These are phyloP conservation scores for Boechera divaricarpa DNA, from an alignment of 345 rosid genomes.

Conservation along the genomic window DNA sequence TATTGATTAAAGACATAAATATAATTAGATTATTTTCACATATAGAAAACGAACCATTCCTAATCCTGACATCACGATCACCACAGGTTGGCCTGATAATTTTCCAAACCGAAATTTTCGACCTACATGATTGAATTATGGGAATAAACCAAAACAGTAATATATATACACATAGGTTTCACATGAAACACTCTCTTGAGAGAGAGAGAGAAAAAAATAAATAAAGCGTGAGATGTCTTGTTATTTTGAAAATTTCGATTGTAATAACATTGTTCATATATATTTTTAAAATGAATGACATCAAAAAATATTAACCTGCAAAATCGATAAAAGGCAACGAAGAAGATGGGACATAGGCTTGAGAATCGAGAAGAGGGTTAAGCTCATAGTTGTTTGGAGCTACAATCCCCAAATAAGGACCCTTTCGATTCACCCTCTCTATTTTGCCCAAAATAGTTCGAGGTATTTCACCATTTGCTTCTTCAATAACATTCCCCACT, in stretches of 20 bases:
- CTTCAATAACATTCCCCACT: constrained; percentile 29
- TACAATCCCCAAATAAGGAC: constrained; percentile 69
- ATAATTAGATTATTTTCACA: neutral
- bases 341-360: constrained; percentile 51
- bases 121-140: constrained; percentile 49
- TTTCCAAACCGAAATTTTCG: constrained; percentile 65
- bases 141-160: neutral
- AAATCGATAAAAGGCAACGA: constrained; percentile 58
- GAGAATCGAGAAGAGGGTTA: constrained; percentile 71
- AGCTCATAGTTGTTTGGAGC: constrained; percentile 81
- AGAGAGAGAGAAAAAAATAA: neutral
- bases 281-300: neutral
- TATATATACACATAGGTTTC: neutral
- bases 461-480: constrained; percentile 48
- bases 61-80: constrained; percentile 70
- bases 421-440: constrained; percentile 47
- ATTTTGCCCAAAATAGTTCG: constrained; percentile 37
- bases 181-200: neutral
- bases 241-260: neutral
- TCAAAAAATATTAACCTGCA: constrained; percentile 47
- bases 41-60: constrained; percentile 55
- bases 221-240: neutral
- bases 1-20: neutral
- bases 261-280: neutral
- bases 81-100: constrained; percentile 51